Evolutionary conservation across 495 filamentous ascomycete genomes (phyloP).

Genomic region (Darksidea phi): DNA sequence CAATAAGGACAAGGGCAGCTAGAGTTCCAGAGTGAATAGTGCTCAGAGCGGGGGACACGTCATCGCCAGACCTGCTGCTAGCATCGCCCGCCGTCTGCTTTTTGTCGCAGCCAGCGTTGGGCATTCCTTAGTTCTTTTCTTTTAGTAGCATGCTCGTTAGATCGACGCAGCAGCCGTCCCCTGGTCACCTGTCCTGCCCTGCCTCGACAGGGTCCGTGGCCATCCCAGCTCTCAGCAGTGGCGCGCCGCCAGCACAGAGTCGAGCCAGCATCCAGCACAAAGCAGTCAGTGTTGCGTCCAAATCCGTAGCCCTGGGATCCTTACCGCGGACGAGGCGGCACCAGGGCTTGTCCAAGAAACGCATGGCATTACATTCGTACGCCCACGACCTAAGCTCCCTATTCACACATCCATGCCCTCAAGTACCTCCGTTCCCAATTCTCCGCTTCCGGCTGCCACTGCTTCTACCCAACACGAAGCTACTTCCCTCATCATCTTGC

Average conservation of each 20-base stretch:
- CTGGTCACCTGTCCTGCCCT: conserved; percentile 24
- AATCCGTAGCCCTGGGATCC: conserved; percentile 27
- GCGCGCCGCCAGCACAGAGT: conserved; percentile 32
- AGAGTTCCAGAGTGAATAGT: conserved; percentile 16
- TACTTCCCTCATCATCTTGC: conserved; percentile 14
- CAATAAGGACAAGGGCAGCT: conserved; percentile 24
- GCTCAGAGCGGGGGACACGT: conserved; percentile 32
- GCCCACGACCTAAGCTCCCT: conserved; percentile 18
- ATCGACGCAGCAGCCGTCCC: conserved; percentile 13
- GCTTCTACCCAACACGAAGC: conserved; percentile 18
- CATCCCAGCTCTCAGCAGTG: conserved; percentile 21
- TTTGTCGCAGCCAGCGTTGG: conserved; percentile 29
- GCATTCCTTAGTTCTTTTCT: conserved; percentile 23
- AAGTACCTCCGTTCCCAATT: conserved; percentile 27
- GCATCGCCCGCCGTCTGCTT: conserved; percentile 12
- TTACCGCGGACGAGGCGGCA: conserved; percentile 21
- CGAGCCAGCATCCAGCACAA: conserved; percentile 18
- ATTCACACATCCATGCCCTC: conserved; percentile 18
- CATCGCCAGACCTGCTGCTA: conserved; percentile 17
- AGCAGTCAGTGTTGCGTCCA: conserved; percentile 8
- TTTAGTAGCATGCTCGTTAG: conserved; percentile 26
- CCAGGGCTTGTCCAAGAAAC: conserved; percentile 15
- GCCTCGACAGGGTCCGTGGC: conserved; percentile 26
- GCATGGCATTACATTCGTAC: conserved; percentile 12
- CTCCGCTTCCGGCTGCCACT: conserved; percentile 27